phyloP scores from a whole-genome alignment of 148 eudicot species.

The Rhododendron vialii region DNA sequence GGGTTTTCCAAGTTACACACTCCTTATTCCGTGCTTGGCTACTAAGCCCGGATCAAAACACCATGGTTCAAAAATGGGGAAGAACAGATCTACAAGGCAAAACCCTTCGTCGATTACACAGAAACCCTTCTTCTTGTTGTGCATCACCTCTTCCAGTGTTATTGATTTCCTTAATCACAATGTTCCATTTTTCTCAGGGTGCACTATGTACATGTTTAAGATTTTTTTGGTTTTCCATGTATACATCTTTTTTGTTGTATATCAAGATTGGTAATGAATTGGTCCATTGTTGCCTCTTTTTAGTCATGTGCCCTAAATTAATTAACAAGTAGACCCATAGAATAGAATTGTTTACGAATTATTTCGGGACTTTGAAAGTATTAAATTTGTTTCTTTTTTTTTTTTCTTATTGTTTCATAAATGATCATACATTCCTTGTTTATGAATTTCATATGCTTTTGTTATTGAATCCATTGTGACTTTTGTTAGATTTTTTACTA shows the following conservation, averaged over 20 bases:
- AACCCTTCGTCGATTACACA: neutral
- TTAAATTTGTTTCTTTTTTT: too few species aligned
- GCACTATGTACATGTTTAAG: neutral
- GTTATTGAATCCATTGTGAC: neutral
- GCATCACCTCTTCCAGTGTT: neutral
- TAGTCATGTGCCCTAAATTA: neutral
- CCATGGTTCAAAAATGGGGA: neutral
- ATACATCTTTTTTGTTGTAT: neutral
- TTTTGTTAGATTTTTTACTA: neutral
- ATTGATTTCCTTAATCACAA: neutral
- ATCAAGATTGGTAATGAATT: neutral
- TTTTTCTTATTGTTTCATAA: too few species aligned
- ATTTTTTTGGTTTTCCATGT: neutral
- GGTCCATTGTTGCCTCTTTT: neutral
- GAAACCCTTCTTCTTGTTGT: neutral
- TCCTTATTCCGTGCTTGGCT: neutral
- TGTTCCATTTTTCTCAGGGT: neutral
- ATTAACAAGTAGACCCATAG: neutral
- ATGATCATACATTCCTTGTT: neutral
- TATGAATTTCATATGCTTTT: neutral
- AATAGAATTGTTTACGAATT: neutral
- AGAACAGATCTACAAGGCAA: neutral
- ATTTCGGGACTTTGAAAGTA: neutral
- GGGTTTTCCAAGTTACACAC: neutral
- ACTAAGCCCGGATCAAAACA: neutral